Conservation (phyloP, 768 basidiomycete genomes). For the Phylloporus sp. region DNA sequence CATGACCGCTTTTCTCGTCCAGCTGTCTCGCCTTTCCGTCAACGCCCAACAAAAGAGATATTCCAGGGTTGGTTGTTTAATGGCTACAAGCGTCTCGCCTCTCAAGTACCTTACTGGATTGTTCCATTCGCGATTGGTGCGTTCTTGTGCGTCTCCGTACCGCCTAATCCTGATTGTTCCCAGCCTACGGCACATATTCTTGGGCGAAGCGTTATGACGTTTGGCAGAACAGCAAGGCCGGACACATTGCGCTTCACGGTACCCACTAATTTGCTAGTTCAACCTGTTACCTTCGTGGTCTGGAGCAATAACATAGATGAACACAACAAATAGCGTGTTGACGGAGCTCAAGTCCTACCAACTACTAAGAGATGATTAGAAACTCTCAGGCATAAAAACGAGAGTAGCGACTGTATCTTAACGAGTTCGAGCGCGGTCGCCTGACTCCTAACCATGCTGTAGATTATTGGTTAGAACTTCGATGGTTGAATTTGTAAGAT, state of each 20-base stretch:
- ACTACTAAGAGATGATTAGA: too few species aligned
- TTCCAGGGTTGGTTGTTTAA: slow-evolving; percentile 79
- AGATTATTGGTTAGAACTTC: too few species aligned
- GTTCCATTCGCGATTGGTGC: slow-evolving; percentile 73
- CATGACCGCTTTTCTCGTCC: not conserved
- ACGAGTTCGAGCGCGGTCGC: too few species aligned
- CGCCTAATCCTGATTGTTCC: not conserved
- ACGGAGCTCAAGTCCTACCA: too few species aligned
- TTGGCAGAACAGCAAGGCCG: slow-evolving; percentile 78
- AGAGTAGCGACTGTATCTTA: too few species aligned
- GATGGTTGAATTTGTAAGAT: too few species aligned
- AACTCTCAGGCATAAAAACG: too few species aligned
- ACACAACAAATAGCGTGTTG: not conserved
- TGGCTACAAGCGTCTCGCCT: slow-evolving; percentile 71
- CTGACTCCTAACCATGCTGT: too few species aligned
- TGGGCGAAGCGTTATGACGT: slow-evolving; percentile 71
- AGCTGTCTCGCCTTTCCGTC: slow-evolving; percentile 84
- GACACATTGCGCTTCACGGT: slow-evolving; percentile 51
- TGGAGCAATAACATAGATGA: slow-evolving; percentile 16
- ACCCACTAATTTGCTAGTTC: slow-evolving; percentile 17
- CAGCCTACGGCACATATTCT: slow-evolving; percentile 73
- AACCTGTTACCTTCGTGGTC: slow-evolving; percentile 9
- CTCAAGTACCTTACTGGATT: slow-evolving; percentile 72
- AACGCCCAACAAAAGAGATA: slow-evolving; percentile 66
- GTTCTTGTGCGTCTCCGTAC: slow-evolving; percentile 26